Base-by-base conservation (phyloP, 176 grass and related monocot genomes). In the Rhynchospora pubera region DNA sequence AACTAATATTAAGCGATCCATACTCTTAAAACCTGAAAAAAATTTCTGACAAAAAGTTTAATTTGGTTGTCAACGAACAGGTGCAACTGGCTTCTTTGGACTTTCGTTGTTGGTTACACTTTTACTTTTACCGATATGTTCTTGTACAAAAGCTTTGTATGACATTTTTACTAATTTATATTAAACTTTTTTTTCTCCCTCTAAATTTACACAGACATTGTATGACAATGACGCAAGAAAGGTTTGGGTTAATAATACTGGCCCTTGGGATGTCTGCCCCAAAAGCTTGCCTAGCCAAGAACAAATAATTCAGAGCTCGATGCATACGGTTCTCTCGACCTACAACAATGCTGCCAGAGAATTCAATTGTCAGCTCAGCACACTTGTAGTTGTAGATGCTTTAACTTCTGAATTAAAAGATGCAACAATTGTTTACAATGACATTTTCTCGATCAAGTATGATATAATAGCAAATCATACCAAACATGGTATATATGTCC, bases 361-460 rank as follows among this genome's bases (percentile, higher is more conserved):
- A 85, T 94, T 97, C 88, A 92, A 97, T 26, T 3, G 30, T 0
- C 86, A 92, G 46, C 84, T 92, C 13, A 89, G 83, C 22, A 86
- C 85, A 50, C 39, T 93, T 16, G 85, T 85, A 0, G 91, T 93
- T 16, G 85, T 85, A 0, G 91, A 94, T n/a, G 82, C 85, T 43
- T 5, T 94, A 22, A 81, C 86, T 45, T 77, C 84, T 61, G 65
- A 89, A 11, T n/a, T 97, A 70, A 86, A 82, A 26, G 83, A n/a
- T 30, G 87, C 91, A 0, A 67, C 90, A 0, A 83, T 97, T 16
- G 50, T 97, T 52, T 91, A 89, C 7, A 84, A 84, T 12, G 94
- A 97, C 43, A 89, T 97, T 83, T 97, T 90, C 6, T 79, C 91
- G 0, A 93, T 97, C 85, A 97, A 97, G 85, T 93, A 97, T 53